Conservation (phyloP, 2,329 filamentous ascomycete genomes). For the Pyrenochaeta sp. region DNA sequence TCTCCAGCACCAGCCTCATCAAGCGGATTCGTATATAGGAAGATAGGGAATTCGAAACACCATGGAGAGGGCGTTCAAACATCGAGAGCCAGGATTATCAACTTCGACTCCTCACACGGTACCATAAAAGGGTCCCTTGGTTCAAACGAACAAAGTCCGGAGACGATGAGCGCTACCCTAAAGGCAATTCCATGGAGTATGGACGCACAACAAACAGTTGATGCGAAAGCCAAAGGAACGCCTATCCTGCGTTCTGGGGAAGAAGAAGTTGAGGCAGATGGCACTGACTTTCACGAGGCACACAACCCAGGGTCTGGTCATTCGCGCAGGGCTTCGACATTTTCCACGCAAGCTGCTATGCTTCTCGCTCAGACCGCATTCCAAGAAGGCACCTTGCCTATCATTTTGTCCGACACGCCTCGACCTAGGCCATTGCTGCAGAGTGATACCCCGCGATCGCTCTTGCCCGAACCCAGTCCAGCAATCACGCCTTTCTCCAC, state of each 20-base stretch:
- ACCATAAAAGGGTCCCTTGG: conserved; percentile 5
- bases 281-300: background rate
- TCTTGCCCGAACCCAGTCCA: conserved; percentile 24
- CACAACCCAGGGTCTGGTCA: conserved; percentile 6
- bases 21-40: conserved; percentile 38
- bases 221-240: background rate
- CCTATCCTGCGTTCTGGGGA: background rate
- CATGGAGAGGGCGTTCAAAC: conserved; percentile 13
- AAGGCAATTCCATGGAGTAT: background rate
- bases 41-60: conserved; percentile 19
- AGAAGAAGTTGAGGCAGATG: background rate
- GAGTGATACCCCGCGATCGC: conserved; percentile 24
- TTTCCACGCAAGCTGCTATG: conserved; percentile 50
- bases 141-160: background rate
- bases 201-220: background rate
- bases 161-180: background rate
- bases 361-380: conserved; percentile 44
- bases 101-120: conserved; percentile 36
- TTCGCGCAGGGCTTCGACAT: conserved; percentile 32
- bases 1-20: conserved; percentile 36
- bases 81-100: conserved; percentile 28
- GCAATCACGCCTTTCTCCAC: conserved; percentile 37
- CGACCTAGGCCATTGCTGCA: conserved; percentile 27
- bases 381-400: conserved; percentile 38
- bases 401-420: conserved; percentile 20